Conservation (phyloP, 306 rosid genomes). For the Lablab purpureus region DNA sequence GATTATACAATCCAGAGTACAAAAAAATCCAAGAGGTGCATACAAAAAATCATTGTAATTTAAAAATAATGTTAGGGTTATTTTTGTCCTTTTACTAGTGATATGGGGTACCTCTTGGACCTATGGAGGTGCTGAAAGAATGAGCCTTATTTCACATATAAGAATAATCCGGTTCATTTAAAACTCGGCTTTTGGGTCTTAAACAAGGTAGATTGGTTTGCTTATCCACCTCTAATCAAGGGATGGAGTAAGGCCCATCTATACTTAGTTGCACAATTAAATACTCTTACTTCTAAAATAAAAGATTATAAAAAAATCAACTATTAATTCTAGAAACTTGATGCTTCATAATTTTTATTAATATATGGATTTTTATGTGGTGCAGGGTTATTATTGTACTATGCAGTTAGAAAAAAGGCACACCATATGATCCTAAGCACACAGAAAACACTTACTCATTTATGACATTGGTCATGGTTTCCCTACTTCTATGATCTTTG, state of each 20-base stretch:
- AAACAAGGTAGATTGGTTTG: too few relatives aligned
- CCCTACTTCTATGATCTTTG: conserved; percentile 50
- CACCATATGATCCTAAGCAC: not conserved
- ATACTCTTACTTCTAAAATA: not conserved
- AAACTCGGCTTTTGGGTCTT: too few relatives aligned
- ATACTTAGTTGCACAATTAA: conserved; percentile 20
- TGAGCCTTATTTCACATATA: too few relatives aligned
- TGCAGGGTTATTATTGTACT: conserved; percentile 26
- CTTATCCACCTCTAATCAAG: too few relatives aligned
- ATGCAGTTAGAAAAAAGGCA: conserved; percentile 23
- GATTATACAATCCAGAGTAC: too few relatives aligned
- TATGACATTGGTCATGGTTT: conserved; percentile 32
- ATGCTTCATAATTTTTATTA: conserved; percentile 19
- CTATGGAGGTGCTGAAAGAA: too few relatives aligned
- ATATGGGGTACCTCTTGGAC: too few relatives aligned
- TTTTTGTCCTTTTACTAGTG: too few relatives aligned
- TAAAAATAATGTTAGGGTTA: too few relatives aligned
- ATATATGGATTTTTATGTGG: not conserved
- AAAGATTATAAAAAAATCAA: not conserved
- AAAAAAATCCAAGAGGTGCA: too few relatives aligned
- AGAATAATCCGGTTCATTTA: too few relatives aligned
- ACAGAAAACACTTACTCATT: conserved; percentile 36
- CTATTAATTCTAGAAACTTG: not conserved
- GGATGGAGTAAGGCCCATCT: conserved; percentile 1
- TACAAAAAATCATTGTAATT: too few relatives aligned